Evolutionary conservation across 2,329 filamentous ascomycete genomes (phyloP), one percentile per base, ranked within the genome.

Genomic region (Myriosclerotinia scirpicola): DNA sequence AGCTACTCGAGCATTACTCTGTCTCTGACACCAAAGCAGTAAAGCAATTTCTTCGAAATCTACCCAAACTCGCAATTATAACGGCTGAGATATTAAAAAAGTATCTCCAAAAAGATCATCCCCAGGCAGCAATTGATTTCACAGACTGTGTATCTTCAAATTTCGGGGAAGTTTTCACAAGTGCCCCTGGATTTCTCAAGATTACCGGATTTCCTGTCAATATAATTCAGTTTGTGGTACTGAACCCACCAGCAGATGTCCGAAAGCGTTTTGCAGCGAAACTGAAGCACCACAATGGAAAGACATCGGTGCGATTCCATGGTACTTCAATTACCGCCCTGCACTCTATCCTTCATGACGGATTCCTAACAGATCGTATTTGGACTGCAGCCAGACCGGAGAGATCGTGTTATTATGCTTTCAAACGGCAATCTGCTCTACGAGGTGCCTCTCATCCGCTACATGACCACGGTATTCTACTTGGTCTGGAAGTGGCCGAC

Each of bases 281-380:
- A 11, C 26, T 60, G 15, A 60, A n/a, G 14, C 17, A 11, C 7
- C 26, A 44, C 17, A 5, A n/a, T 7, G 40, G 40, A 5, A 42
- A 48, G 1, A 60, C 42, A 2, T 60, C 56, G 6, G 56, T 60
- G n/a, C 42, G 56, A 46, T 48, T 22, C 17, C 42, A 60, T 26
- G 56, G 56, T 20, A 60, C 56, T 34, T 22, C 56, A 12, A 44
- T 48, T 5, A 34, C 34, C 8, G n/a, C 42, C 9, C 42, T 60
- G 14, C 56, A 60, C 17, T 46, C 26, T 2, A 60, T 60, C 56
- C 40, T 60, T 9, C 56, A 60, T 34, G 22, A 60, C 9, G 56
- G 56, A 12, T 48, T 48, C 4, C 17, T n/a, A n/a, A 60, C 42
- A 14, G 8, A 26, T 7, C 20, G 12, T 20, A 59, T 59, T 20